Base-by-base conservation (phyloP, 257 asterid genomes). In the Linderniella brevidens region DNA sequence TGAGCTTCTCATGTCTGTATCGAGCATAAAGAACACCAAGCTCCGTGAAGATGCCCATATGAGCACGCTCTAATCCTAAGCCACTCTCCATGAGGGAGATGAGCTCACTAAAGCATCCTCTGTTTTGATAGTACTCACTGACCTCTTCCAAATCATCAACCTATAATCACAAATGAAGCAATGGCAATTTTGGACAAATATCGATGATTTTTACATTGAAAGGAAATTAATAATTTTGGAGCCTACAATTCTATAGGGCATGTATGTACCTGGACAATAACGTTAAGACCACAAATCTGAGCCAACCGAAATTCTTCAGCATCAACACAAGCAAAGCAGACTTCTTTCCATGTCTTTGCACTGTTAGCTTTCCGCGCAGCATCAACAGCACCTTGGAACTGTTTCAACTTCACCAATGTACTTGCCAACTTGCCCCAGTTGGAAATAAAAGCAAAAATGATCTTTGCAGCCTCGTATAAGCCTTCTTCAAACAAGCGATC, bases 231-330 rank as follows among this genome's bases (percentile, higher is more conserved):
- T 2, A 25, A 25, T 6, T 2, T 25, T 25, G 32, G 32, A 25
- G 6, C 32, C 32, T 25, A 25, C 52, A n/a, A 19, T 25, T 25
- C 32, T 25, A 25, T 6, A 25, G 32, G 3, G 32, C 32, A 25
- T 25, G 41, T 79, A 25, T 25, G 41, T 79, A 90, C 99, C 99
- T 90, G 99, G 32, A 90, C 92, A 62, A 90, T 90, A 59, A 90
- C 79, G 74, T 86, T 90, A 57, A 90, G 99, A 66, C 99, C 99
- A 57, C 99, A 90, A 51, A 90, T 90, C 58, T 90, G 99, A 57
- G 96, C 99, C 86, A 90, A 73, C 17, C 99, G 99, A 73, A 90
- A 90, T 77, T 90, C 99, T 76, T 90, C 99, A 8, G 93, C 99
- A 70, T 90, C 95, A 49, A 90, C 99, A 60, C 99, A 86, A 49